Base-by-base conservation (phyloP, 2,329 filamentous ascomycete species). In the Fusarium equiseti region DNA sequence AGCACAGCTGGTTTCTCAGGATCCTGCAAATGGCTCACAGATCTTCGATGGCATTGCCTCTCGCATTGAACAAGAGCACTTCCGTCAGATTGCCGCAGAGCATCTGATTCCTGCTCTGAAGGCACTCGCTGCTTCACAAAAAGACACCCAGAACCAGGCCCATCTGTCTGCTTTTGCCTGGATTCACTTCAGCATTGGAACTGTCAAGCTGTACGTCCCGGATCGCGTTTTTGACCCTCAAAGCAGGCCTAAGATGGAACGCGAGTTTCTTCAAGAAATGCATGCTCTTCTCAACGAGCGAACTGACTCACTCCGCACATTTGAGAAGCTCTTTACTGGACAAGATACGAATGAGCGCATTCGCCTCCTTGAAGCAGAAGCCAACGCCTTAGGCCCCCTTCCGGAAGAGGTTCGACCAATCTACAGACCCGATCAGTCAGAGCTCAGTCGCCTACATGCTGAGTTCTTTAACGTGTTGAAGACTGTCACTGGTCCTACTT, bases 211-310 rank as follows among this genome's bases (percentile, higher is more conserved):
- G 4, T 98, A 95, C 76, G 90, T 98, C 4, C 95, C 97, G 0
- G 91, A 97, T 78, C 90, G 91, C 71, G 87, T 92, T 6, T 96
- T 95, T 75, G 96, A 99, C 78, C 96, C 96, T 2, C 88, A 90
- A 63, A 83, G 90, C 62, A 84, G 87, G 54, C 87, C 88, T 8
- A 83, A 87, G 54, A 87, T 97, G 20, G 90, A 94, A 73, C 87
- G 89, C 22, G 83, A 86, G 45, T 88, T 86, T 56, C 84, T 86
- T 57, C 77, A 84, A 45, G 83, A 89, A 60, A 84, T 92, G 42
- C 86, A 88, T 49, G 70, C 78, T 5, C 82, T 85, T 12, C 80
- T 97, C 3, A 78, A 83, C 15, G 76, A 81, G 8, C 89, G 89
- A 62, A 84, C 94, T 2, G 74, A 84, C 8, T 87, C 89, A 1